Base-by-base conservation (phyloP, 345 rosid genomes). In the Dimocarpus longan region DNA sequence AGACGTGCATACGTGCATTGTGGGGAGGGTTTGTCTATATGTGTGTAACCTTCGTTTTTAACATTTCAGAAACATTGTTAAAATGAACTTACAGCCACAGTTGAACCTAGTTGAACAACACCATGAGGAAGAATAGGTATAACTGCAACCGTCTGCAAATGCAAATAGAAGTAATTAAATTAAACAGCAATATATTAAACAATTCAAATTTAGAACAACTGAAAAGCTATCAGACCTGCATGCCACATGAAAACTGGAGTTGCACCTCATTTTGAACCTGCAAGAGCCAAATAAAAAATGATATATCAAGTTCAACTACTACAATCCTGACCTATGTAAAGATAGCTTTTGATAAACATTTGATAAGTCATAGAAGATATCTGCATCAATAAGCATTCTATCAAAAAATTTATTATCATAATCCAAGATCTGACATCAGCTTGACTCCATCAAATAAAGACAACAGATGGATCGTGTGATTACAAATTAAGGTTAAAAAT, bases 61-160 rank as follows among this genome's bases (percentile, higher is more conserved):
- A 50, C 73, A 59, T 57, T 15, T 48, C 39, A 43, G 50, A 62
- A 40, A 48, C 76, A 70, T 62, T 21, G 15, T 73, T 24, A 9
- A 10, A 57, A 5, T 64, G 43, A 73, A 84, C 98, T 91, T 88
- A 96, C 99, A 66, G 89, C 71, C 24, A 83, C 78, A 42, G 91
- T 88, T 64, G 98, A 94, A 84, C 97, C 99, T 48, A 97, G 89
- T 75, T 94, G 98, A 87, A 94, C 88, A 76, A 97, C 97, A 70
- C 99, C 99, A 76, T 91, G 92, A 52, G 93, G 93, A 68, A 80
- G 84, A 79, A 91, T 90, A 8, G 99, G 98, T 83, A 96, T 83
- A 66, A 94, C 97, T 18, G 88, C 96, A 80, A 97, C 84, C 11
- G 98, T 93, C 98, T 93, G 93, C 83, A 80, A 71, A 82, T 21